Evolutionary conservation across 2,329 filamentous ascomycete genomes (phyloP).

Genomic region (Dactylellina leptospora): DNA sequence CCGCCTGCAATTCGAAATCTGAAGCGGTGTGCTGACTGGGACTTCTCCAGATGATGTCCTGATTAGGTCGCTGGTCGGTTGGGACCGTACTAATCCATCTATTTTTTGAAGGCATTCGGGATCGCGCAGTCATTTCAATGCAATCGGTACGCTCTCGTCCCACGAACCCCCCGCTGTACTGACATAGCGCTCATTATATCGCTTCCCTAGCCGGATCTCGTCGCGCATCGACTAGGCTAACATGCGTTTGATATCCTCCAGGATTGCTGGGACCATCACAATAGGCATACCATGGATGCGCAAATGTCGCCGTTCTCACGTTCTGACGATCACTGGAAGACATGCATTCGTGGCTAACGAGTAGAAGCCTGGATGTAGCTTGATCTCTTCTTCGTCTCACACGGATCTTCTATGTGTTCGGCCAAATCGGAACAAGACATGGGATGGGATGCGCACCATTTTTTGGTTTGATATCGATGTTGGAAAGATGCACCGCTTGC

Average conservation of each 20-base stretch:
- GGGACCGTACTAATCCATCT: conserved; percentile 12
- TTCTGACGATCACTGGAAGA: conserved; percentile 8
- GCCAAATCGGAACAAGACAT: conserved; percentile 3
- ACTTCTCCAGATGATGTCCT: conserved; percentile 31
- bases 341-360: no score
- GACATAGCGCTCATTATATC: conserved; percentile 9
- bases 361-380: not conserved
- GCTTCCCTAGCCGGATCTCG: no score
- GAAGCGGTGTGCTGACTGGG: conserved; percentile 25
- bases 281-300: conserved; percentile 37
- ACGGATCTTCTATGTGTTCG: conserved; percentile 4
- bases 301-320: conserved; percentile 35
- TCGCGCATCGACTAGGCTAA: no score
- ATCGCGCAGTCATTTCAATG: conserved; percentile 15
- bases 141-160: not conserved
- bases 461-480: not conserved
- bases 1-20: conserved; percentile 23
- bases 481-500: conserved; percentile 9
- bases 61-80: conserved; percentile 22
- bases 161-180: not conserved
- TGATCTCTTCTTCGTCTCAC: no score
- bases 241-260: conserved; percentile 27
- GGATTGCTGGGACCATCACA: not conserved
- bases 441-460: not conserved
- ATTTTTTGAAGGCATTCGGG: conserved; percentile 3